Evolutionary conservation across 345 rosid genomes (phyloP).

Genomic region (Brassica rapa): DNA sequence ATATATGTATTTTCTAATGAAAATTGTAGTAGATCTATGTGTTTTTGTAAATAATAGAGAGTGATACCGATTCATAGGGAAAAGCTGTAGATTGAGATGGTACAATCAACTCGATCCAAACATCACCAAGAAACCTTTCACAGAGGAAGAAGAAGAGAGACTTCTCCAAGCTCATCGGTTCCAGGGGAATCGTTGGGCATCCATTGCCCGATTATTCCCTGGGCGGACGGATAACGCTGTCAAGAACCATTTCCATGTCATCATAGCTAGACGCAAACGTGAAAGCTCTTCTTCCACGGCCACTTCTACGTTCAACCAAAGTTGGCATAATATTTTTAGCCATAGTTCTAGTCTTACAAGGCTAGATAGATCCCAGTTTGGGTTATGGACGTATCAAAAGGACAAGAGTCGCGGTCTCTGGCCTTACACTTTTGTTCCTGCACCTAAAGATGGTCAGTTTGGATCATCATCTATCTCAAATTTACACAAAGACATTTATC

Average conservation of each 20-base stretch:
- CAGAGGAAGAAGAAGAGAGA: conserved; percentile 66
- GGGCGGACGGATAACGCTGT: conserved; percentile 76
- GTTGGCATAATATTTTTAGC: conserved; percentile 19
- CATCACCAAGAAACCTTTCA: conserved; percentile 62
- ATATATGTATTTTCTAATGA: not conserved
- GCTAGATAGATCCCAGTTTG: conserved; percentile 35
- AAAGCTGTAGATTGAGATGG: conserved; percentile 81
- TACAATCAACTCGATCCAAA: conserved; percentile 71
- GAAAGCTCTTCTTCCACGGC: conserved; percentile 44
- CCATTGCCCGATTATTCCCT: conserved; percentile 57
- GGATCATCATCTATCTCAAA: conserved; percentile 36
- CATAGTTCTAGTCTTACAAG: conserved; percentile 30
- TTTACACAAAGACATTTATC: not conserved
- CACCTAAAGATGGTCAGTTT: conserved; percentile 18
- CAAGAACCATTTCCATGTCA: conserved; percentile 71
- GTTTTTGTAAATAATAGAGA: not conserved
- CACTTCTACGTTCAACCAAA: conserved; percentile 25
- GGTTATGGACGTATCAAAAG: conserved; percentile 38
- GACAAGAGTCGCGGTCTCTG: conserved; percentile 21
- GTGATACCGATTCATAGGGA: conserved; percentile 43
- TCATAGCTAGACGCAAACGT: conserved; percentile 62
- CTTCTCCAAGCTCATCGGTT: conserved; percentile 57
- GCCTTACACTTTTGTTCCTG: conserved; percentile 29
- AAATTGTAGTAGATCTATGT: not conserved
- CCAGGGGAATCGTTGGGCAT: conserved; percentile 72